phyloP scores from a whole-genome alignment of 108 stramenopile species.

The Thalassiosira profunda region DNA sequence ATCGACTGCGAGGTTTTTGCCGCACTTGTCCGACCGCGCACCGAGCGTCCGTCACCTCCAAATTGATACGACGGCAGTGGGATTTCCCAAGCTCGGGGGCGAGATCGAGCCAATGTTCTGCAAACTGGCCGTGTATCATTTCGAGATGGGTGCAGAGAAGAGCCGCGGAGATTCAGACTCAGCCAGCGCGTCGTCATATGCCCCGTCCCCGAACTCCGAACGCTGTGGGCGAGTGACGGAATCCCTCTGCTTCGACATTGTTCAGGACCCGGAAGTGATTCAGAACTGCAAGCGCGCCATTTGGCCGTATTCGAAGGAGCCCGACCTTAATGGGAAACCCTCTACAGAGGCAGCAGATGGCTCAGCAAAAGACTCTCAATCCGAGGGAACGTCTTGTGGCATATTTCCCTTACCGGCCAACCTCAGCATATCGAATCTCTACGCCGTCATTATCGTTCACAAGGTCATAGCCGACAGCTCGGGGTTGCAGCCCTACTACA shows the following conservation, averaged over 20 bases:
- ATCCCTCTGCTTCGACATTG: slow-evolving; percentile 81
- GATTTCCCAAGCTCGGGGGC: slow-evolving; percentile 81
- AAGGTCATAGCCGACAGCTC: slow-evolving; percentile 73
- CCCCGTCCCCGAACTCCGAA: slow-evolving; percentile 58
- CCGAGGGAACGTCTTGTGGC: slow-evolving; percentile 79
- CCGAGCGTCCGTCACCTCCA: slow-evolving; percentile 82
- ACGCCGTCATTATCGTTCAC: slow-evolving; percentile 80
- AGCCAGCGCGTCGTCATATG: slow-evolving; percentile 14
- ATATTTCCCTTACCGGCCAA: slow-evolving; percentile 85
- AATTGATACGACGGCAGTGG: slow-evolving; percentile 89
- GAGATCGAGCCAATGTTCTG: slow-evolving; percentile 93
- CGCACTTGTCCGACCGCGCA: slow-evolving; percentile 87
- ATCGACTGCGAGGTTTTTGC: slow-evolving; percentile 66
- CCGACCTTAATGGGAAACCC: slow-evolving; percentile 10
- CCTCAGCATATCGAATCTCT: slow-evolving; percentile 76
- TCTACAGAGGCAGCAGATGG: not conserved
- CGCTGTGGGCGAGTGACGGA: slow-evolving; percentile 87
- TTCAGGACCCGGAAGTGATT: slow-evolving; percentile 70
- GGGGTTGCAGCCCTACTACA: slow-evolving; percentile 66
- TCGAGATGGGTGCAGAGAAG: slow-evolving; percentile 57
- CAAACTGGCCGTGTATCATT: slow-evolving; percentile 82
- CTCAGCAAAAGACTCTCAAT: slow-evolving; percentile 2
- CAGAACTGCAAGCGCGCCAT: slow-evolving; percentile 61
- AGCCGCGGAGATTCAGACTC: slow-evolving; percentile 18
- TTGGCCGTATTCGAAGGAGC: slow-evolving; percentile 61